These are phyloP conservation scores for Zancudomyces culisetae DNA, from an alignment of 371 early-diverging fungal species.

Conservation along the genomic window DNA sequence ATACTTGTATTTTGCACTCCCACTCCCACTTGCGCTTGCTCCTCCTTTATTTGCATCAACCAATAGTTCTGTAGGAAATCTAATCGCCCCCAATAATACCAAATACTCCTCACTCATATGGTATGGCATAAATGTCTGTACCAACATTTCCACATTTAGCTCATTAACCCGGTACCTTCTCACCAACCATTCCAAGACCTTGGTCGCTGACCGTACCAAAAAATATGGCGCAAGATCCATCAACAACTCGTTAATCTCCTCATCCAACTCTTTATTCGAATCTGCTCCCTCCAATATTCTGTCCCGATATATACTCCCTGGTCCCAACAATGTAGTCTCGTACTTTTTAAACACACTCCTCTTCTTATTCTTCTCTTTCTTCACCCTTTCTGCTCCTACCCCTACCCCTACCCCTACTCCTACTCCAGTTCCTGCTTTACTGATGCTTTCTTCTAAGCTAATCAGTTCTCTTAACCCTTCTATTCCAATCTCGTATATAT, in stretches of 20 bases:
- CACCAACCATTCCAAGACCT: conserved; percentile 82
- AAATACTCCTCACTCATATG: conserved; percentile 79
- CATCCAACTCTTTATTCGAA: conserved; percentile 63
- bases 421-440: too few species aligned
- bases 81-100: conserved; percentile 50
- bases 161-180: conserved; percentile 75
- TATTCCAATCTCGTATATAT: conserved; percentile 62
- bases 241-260: conserved; percentile 50
- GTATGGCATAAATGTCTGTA: conserved; percentile 70
- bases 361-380: conserved; percentile 30
- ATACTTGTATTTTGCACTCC: conserved; percentile 16
- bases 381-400: too few species aligned
- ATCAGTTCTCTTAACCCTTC: conserved; percentile 66
- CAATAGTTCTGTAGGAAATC: conserved; percentile 8
- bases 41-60: too few species aligned
- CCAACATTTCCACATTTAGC: conserved; percentile 58
- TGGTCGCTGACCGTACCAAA: conserved; percentile 56
- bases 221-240: conserved; percentile 63
- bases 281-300: conserved; percentile 54
- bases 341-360: conserved; percentile 57
- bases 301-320: conserved; percentile 54
- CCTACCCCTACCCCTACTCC: too few species aligned
- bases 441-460: too few species aligned
- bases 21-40: too few species aligned
- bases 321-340: conserved; percentile 62